These are phyloP conservation scores for Podospora anserina DNA, from an alignment of 495 filamentous ascomycete genomes.

Conservation along the genomic window DNA sequence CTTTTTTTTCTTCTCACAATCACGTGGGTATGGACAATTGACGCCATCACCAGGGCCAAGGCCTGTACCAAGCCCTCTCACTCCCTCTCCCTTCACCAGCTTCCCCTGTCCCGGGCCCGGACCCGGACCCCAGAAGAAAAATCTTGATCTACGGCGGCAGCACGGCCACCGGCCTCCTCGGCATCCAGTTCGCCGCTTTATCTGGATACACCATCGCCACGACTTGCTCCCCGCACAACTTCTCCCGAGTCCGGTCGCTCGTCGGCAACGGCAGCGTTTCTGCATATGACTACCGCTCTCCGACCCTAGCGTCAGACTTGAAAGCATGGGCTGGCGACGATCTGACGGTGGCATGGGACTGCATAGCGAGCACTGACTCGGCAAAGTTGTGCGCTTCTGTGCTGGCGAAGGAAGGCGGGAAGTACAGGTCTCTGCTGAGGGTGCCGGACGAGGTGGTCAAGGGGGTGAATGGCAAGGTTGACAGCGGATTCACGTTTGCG, in stretches of 20 bases:
- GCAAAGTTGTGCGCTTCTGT: constrained; percentile 28
- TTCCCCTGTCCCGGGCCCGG: constrained; percentile 20
- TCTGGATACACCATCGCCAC: constrained; percentile 47
- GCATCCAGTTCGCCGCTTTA: constrained; percentile 45
- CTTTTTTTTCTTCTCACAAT: background rate
- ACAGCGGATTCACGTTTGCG: constrained; percentile 25
- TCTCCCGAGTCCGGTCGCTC: constrained; percentile 37
- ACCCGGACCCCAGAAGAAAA: constrained; percentile 2
- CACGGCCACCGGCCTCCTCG: constrained; percentile 47
- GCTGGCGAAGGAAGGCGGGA: constrained; percentile 22
- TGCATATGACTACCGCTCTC: constrained; percentile 47
- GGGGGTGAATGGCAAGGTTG: constrained; percentile 31
- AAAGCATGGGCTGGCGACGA: constrained; percentile 23
- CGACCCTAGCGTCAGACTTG: constrained; percentile 38
- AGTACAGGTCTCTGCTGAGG: constrained; percentile 27
- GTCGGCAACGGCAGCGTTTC: constrained; percentile 37
- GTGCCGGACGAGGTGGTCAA: constrained; percentile 22
- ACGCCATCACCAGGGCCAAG: constrained; percentile 36
- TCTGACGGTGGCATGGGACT: constrained; percentile 36
- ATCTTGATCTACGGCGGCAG: constrained; percentile 53
- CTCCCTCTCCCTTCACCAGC: constrained; percentile 35
- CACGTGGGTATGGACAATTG: background rate
- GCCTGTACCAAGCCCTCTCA: constrained; percentile 44
- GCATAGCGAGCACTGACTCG: constrained; percentile 23
- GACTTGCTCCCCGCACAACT: constrained; percentile 45